Base-by-base conservation (phyloP, 306 rosid species). In the Arachis hypogaea region DNA sequence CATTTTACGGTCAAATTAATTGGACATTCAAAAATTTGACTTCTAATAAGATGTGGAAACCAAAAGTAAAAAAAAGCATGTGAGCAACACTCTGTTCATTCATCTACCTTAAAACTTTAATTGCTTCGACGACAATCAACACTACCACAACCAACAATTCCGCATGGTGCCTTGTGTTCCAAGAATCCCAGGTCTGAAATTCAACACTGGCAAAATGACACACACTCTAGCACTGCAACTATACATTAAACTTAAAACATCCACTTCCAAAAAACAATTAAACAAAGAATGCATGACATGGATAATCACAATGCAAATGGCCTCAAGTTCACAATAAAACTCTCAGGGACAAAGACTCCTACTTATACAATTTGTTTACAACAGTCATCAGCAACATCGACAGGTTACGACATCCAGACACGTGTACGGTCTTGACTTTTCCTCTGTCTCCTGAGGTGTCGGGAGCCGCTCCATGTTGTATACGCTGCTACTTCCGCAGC, bases 361-460 rank as follows among this genome's bases (percentile, higher is more conserved):
- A 76, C 77, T 68, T 65, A 12, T 63, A 77, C 80, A 72, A 69
- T 47, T 51, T 58, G 54, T 30, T 54, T 18, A 64, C 38, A 33
- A 33, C 38, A 33, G 4, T 33, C 49, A 56, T 89, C 89, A 89
- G 87, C 97, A 94, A 80, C 97, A 95, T 42, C 98, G 94, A 75
- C 97, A 90, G 22, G 86, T 83, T 22, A 71, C 41, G 12, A 66
- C 77, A 79, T 92, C 96, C 59, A 49, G 78, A 84, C 93, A 87
- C 0, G 97, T 84, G 80, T 88, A 92, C 4, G 96, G 97, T 82
- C 69, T 92, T 9, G 90, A 71, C 55, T 79, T 85, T 67, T 87
- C 90, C 63, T 95, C 91, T 5, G 90, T 77, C 69, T 86, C 88
- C 66, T 71, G 77, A 42, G 82, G 14, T 6, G 92, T 68, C 18